phyloP scores from a whole-genome alignment of 164 flowering plant species.

The Macadamia integrifolia region DNA sequence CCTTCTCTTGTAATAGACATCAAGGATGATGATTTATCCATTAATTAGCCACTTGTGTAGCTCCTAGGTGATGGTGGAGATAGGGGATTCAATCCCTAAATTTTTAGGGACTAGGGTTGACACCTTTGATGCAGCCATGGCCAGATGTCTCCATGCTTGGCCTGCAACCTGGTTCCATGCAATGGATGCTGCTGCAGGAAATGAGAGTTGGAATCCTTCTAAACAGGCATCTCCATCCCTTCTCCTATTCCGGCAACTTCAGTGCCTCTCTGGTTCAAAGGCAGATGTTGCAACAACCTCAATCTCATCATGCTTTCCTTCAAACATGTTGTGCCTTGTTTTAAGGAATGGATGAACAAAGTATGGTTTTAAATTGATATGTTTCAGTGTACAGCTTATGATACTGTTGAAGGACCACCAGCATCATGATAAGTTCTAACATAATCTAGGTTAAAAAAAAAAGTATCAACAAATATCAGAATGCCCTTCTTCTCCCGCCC shows the following conservation, averaged over 20 bases:
- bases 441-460: too few relatives aligned
- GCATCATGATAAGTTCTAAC: too few relatives aligned
- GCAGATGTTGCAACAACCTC: conserved; percentile 62
- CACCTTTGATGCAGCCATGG: conserved; percentile 87
- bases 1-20: conserved; percentile 32
- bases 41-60: conserved; percentile 81
- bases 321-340: too few relatives aligned
- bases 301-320: conserved; percentile 45
- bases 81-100: conserved; percentile 63
- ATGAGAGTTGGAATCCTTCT: conserved; percentile 59
- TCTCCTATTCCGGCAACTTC: conserved; percentile 67
- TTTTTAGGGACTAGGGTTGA: conserved; percentile 70
- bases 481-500: too few relatives aligned
- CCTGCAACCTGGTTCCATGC: conserved; percentile 75
- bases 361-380: too few relatives aligned
- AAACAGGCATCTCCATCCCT: conserved; percentile 46
- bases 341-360: too few relatives aligned
- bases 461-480: too few relatives aligned
- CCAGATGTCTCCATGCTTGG: conserved; percentile 73
- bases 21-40: conserved; percentile 67
- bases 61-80: conserved; percentile 63
- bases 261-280: conserved; percentile 47
- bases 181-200: conserved; percentile 86
- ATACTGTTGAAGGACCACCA: too few relatives aligned
- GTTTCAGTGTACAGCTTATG: too few relatives aligned